Percentiles rank a stretch among this genome's conserved stretches.
phyloP scores from a whole-genome alignment of 345 rosid species.

The Pistacia atlantica region DNA sequence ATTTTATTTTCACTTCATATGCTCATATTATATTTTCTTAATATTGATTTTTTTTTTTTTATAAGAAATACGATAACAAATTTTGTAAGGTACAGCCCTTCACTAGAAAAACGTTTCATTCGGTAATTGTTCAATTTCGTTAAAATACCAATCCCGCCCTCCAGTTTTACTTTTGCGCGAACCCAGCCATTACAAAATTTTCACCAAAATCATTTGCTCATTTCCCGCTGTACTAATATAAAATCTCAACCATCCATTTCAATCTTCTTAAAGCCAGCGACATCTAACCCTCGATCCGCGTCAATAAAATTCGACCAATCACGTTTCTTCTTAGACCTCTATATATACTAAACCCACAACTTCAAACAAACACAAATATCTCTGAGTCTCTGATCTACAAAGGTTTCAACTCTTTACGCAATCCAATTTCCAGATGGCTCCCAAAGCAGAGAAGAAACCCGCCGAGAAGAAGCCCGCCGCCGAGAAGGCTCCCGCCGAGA shows the following conservation, averaged over 20 bases:
- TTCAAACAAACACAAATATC: not conserved
- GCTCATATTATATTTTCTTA: no score
- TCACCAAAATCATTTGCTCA: not conserved
- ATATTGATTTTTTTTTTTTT: no score
- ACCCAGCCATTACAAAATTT: slow-evolving; percentile 3
- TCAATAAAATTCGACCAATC: slow-evolving; percentile 4
- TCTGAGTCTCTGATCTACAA: not conserved
- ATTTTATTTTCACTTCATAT: no score
- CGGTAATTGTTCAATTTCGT: not conserved
- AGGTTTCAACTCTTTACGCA: not conserved
- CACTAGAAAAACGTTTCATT: not conserved
- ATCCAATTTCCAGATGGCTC: slow-evolving; percentile 13
- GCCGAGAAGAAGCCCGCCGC: slow-evolving; percentile 25
- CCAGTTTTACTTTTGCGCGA: not conserved
- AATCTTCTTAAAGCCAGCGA: not conserved
- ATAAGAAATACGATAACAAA: no score
- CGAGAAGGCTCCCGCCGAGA: slow-evolving; percentile 30
- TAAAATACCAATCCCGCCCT: not conserved
- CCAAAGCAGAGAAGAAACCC: slow-evolving; percentile 31
- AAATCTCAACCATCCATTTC: slow-evolving; percentile 1
- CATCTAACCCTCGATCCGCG: slow-evolving; percentile 5
- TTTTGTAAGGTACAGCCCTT: no score
- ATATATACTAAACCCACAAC: slow-evolving; percentile 6
- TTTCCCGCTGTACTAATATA: slow-evolving; percentile 1
- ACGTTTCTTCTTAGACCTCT: not conserved